These are phyloP conservation scores for Stropharia rugosoannulata DNA, from an alignment of 768 basidiomycete species.

Conservation along the genomic window DNA sequence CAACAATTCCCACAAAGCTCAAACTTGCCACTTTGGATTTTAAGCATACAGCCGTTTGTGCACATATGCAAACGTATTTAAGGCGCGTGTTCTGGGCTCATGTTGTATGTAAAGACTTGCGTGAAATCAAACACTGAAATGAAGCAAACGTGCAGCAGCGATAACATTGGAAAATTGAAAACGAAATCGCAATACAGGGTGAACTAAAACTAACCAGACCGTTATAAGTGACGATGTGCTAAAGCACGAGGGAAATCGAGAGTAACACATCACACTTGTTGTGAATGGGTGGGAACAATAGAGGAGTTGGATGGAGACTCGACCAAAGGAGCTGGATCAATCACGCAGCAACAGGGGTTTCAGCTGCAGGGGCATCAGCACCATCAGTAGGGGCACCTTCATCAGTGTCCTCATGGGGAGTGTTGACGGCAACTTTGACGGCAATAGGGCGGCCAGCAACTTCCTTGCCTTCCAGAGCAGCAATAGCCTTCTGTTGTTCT, in stretches of 20 bases:
- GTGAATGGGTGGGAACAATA: slow-evolving; percentile 20
- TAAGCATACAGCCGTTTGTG: neutral
- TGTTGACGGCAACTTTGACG: slow-evolving; percentile 95
- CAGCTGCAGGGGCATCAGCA: slow-evolving; percentile 22
- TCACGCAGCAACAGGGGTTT: slow-evolving; percentile 19
- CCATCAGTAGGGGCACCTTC: slow-evolving; percentile 25
- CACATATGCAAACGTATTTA: no score
- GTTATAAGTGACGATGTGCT: slow-evolving; percentile 26
- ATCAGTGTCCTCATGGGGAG: slow-evolving; percentile 59
- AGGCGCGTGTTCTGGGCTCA: no score
- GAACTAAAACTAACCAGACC: slow-evolving; percentile 49
- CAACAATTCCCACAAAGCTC: slow-evolving; percentile 1
- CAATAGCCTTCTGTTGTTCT: slow-evolving; percentile 91
- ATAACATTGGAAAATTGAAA: slow-evolving; percentile 26
- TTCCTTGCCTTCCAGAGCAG: slow-evolving; percentile 83
- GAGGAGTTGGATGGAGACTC: slow-evolving; percentile 16
- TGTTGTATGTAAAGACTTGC: no score
- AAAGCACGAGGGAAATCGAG: slow-evolving; percentile 19
- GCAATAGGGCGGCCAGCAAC: slow-evolving; percentile 83
- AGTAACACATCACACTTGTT: slow-evolving; percentile 20
- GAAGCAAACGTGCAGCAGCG: slow-evolving; percentile 11
- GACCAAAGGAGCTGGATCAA: slow-evolving; percentile 18
- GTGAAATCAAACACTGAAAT: neutral
- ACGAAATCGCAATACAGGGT: slow-evolving; percentile 28
- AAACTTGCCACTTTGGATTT: neutral